These are phyloP conservation scores for Neurospora africana DNA, from an alignment of 495 filamentous ascomycete species.

Conservation along the genomic window DNA sequence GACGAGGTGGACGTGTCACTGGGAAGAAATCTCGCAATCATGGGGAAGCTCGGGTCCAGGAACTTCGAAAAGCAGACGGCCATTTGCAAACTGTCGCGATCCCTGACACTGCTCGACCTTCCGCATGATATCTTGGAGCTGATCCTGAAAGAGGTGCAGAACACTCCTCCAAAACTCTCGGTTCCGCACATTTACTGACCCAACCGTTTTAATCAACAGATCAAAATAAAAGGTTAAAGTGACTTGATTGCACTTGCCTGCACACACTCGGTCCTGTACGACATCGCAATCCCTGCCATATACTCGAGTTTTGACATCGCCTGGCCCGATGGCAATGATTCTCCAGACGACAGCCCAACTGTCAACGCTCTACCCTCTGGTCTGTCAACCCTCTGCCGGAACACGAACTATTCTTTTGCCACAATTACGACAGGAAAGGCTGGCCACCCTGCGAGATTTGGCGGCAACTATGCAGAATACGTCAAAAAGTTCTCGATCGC, in stretches of 20 bases:
- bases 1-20: background rate
- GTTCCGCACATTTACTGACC: background rate
- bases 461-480: conserved; percentile 69
- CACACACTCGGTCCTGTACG: conserved; percentile 76
- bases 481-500: conserved; percentile 85
- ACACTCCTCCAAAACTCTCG: conserved; percentile 7
- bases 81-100: conserved; percentile 22
- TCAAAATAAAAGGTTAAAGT: conserved; percentile 78
- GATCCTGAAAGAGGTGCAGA: conserved; percentile 73
- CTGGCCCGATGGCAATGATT: conserved; percentile 67
- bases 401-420: conserved; percentile 46
- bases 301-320: conserved; percentile 92
- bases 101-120: conserved; percentile 57
- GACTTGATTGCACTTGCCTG: conserved; percentile 76
- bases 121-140: conserved; percentile 79
- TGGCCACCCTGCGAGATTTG: conserved; percentile 6
- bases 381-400: conserved; percentile 74
- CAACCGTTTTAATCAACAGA: conserved; percentile 32
- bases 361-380: conserved; percentile 91
- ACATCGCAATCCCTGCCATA: conserved; percentile 71
- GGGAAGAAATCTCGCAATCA: background rate
- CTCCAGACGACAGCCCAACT: conserved; percentile 57
- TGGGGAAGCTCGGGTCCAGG: background rate
- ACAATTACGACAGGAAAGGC: background rate
- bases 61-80: conserved; percentile 11